phyloP scores from a whole-genome alignment of 257 asterid genomes.

The Fraxinus pennsylvanica region DNA sequence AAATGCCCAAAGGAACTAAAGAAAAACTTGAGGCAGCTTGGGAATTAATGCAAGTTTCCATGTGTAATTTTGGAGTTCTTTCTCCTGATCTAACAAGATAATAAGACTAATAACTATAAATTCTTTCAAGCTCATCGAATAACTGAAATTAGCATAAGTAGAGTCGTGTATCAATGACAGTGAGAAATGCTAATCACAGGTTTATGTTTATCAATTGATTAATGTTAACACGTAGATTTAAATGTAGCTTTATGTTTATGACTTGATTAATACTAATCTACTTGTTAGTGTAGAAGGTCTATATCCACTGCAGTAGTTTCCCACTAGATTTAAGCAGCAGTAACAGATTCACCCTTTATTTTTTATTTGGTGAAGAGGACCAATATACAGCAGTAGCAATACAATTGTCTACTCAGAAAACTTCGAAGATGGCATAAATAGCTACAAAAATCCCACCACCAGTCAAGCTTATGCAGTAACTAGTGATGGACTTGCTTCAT shows the following conservation, averaged over 20 bases:
- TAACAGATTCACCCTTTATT: background rate
- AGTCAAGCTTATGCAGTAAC: background rate
- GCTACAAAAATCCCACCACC: background rate
- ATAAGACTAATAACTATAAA: background rate
- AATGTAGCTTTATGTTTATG: no score
- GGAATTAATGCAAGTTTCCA: conserved; percentile 13
- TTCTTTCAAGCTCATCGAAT: background rate
- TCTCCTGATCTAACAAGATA: background rate
- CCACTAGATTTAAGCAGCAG: background rate
- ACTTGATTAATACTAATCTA: no score
- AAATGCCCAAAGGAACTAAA: conserved; percentile 8
- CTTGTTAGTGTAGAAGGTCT: background rate
- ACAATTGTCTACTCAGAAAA: background rate
- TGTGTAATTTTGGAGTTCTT: background rate
- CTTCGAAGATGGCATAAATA: background rate
- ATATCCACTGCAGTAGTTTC: background rate
- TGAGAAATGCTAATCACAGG: background rate
- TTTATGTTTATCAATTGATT: background rate
- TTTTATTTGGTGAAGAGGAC: background rate
- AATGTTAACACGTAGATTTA: no score
- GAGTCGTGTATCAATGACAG: background rate
- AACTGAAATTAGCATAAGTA: background rate
- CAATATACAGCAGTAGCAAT: background rate
- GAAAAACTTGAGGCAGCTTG: conserved; percentile 11
- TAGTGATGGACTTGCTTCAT: background rate